Evolutionary conservation across 148 eudicot species (phyloP), one percentile per base, ranked within the genome.

Genomic region (Rhododendron vialii): DNA sequence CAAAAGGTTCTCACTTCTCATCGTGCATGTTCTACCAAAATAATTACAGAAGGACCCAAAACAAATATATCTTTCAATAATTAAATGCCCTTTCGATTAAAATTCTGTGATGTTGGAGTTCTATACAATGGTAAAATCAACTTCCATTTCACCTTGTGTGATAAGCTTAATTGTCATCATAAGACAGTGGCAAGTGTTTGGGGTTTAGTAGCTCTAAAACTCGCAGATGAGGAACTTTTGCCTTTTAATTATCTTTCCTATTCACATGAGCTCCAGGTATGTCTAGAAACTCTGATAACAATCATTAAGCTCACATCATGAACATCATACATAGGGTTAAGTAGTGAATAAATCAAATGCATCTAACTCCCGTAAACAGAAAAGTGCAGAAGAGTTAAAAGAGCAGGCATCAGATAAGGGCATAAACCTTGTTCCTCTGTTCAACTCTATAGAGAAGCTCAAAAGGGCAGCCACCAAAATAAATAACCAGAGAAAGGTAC

Each of bases 211-310:
- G 91, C 91, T 85, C 91, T 90, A 83, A 88, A 74, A 85, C 91
- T 92, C 57, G 92, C 92, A 83, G 94, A 93, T 61, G 90, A 92
- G 30, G 91, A 87, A 86, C 59, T 89, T 83, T 82, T 93, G 87
- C 88, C 91, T 78, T 89, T 89, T 73, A 87, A 90, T 83, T 91
- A 91, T 67, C 85, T 86, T n/a, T 82, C 90, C 71, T 86, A 92
- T 57, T 91, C 87, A 22, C 11, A 53, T 8, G 93, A 93, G 87
- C 93, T 92, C 45, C 88, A 91, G 93, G 94, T 93, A 88, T 73
- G 67, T n/a, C 76, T 71, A n/a, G 71, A 78, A 55, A 85, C 12
- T 86, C 24, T 3, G 53, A 78, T 38, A 41, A 76, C 41, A 43
- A 50, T 73, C 38, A 30, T 71, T 61, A 35, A 51, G 67, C 33